A percentile compares a stretch with the other conserved stretches of the same genome.
phyloP scores from a whole-genome alignment of 106 monocot genomes.

The Narthecium ossifragum region DNA sequence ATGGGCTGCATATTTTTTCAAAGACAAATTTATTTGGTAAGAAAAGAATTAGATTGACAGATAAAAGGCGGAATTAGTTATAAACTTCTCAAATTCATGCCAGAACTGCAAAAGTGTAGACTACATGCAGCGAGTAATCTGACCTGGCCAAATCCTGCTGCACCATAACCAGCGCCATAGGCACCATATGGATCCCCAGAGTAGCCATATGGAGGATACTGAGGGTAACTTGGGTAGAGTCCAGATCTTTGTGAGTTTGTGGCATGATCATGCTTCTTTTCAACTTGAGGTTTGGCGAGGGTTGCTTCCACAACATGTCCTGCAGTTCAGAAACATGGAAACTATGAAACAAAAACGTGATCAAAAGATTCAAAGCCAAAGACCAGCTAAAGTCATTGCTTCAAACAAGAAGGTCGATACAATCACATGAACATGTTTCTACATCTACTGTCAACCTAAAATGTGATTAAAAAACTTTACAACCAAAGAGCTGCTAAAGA shows the following conservation, averaged over 20 bases:
- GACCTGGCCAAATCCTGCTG: conserved; percentile 69
- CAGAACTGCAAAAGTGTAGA: not conserved
- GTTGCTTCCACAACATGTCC: conserved; percentile 75
- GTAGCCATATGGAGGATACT: conserved; percentile 49
- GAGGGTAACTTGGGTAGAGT: conserved; percentile 41
- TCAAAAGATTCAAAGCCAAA: not conserved
- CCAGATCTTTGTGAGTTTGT: conserved; percentile 37
- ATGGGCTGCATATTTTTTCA: conserved; percentile 52
- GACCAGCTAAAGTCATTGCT: not conserved
- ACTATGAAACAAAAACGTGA: not conserved
- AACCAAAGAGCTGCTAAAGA: too few species aligned
- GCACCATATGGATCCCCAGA: conserved; percentile 72
- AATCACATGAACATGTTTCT: too few species aligned
- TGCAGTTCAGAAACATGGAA: conserved; percentile 14
- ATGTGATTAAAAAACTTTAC: too few species aligned
- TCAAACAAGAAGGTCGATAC: too few species aligned
- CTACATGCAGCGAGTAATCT: not conserved
- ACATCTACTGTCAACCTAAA: too few species aligned
- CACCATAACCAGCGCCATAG: conserved; percentile 53
- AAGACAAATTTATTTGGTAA: not conserved
- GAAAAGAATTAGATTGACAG: not conserved
- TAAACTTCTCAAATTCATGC: too few species aligned
- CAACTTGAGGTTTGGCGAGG: conserved; percentile 81
- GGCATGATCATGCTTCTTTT: conserved; percentile 47
- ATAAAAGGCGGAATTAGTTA: not conserved